Evolutionary conservation across 441 rosid genomes (phyloP), one percentile per base, ranked within the genome.

Genomic region (Biscutella auriculata): DNA sequence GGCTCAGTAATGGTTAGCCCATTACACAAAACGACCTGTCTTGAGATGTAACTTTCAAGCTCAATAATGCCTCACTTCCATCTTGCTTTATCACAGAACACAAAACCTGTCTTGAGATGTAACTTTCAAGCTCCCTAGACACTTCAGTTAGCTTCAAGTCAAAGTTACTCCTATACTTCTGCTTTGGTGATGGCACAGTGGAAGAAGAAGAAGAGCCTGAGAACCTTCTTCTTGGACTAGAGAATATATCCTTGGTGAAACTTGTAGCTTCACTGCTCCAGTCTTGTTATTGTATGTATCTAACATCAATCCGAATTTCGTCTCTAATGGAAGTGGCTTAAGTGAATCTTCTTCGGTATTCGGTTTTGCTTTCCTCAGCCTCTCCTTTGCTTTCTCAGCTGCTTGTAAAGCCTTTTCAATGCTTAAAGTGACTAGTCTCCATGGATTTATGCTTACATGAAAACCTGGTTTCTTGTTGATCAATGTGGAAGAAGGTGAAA

Each of bases 91-190:
- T 81, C 19, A 75, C 88, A 60, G 95, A 82, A 76, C 87, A 81
- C 52, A 92, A 70, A 54, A 86, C 95, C 72, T 92, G 94, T 69
- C 72, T 88, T 23, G 96, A 88, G 60, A 88, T 82, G 72, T 86
- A 86, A 39, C 86, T 86, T 65, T 93, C 95, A 5, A 93, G 85
- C 80, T 88, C 95, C 63, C 67, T 79, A 9, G 98, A 84, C 46
- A 88, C 94, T 72, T 92, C 92, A 4, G 92, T 83, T 68, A 82
- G 72, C 79, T 88, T 93, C 84, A 93, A 65, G 72, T 88, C 95
- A 54, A 93, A 87, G 69, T 75, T 92, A 66, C 84, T 83, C 56
- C 81, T 74, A 62, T 92, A 82, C 44, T 86, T 92, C 2, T 78
- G 80, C 76, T 80, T 83, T 2, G 96, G 96, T 0, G 97, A 87